Evolutionary conservation across 331 rosid genomes (phyloP), one percentile per base, ranked within the genome.

Genomic region (Pyracantha coccinea): DNA sequence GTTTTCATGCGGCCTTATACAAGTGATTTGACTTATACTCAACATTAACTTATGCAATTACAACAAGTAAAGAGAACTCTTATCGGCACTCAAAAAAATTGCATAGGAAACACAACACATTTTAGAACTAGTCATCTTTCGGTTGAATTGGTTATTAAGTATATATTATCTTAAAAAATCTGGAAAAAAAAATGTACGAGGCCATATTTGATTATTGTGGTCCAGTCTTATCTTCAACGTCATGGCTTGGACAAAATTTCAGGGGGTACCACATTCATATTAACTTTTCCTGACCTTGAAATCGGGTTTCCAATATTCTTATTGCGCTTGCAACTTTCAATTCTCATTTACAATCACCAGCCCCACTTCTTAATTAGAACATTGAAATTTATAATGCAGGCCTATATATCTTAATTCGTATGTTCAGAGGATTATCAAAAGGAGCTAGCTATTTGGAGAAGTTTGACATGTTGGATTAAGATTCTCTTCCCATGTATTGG

Each of bases 141-240:
- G 3, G 12, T 35, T 35, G 44, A 35, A 35, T 35, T 35, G 44
- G 44, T 35, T 35, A 8, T 35, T 35, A 32, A 32, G 2, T 32
- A 2, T 32, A 32, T 32, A 32, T 32, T 32, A 32, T 32, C 10
- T 7, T 32, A 7, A 32, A 32, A 32, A 32, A 32, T 32, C 38
- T 32, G 38, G 24, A 19, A n/a, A 17, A 7, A 16, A 54, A 5
- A 7, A 59, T n/a, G 24, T n/a, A 29, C 50, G 31, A 29, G 11
- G 53, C 29, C 71, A 75, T 59, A 59, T 14, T 29, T 80, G 77
- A 77, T 76, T 69, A 28, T 77, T 69, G 89, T 87, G 94, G 91
- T 89, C 90, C 94, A 77, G 58, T 73, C 67, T 79, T 72, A 77
- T 85, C 74, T 50, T 72, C 57, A 62, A 25, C 71, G 78, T 71